These are phyloP conservation scores for Penicillium nordicum DNA, from an alignment of 2,329 filamentous ascomycete species.

Conservation along the genomic window DNA sequence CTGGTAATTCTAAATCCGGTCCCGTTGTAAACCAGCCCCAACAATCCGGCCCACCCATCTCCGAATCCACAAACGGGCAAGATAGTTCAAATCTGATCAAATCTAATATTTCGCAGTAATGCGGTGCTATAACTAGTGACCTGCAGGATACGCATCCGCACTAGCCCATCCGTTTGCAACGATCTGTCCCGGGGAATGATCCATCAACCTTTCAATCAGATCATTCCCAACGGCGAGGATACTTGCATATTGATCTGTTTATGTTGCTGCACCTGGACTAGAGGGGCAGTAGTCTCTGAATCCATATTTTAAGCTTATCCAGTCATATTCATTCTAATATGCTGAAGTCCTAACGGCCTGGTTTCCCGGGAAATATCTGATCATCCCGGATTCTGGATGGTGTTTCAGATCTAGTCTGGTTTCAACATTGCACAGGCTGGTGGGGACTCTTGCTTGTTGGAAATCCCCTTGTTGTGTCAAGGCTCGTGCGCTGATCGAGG, in stretches of 20 bases:
- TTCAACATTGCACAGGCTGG: slow-evolving; percentile 3
- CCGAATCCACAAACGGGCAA: background rate
- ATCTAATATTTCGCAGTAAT: background rate
- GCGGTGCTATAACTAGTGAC: too few relatives aligned
- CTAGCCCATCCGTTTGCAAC: background rate
- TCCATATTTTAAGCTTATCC: background rate
- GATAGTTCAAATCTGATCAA: background rate
- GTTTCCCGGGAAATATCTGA: background rate
- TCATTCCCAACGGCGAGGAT: background rate
- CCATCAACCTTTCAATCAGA: background rate
- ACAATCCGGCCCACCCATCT: background rate
- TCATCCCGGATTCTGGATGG: background rate
- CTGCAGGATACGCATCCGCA: background rate
- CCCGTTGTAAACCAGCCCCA: background rate
- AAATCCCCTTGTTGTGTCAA: background rate
- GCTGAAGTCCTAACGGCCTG: background rate
- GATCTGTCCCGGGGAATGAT: background rate
- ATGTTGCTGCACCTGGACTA: background rate
- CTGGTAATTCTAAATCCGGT: background rate
- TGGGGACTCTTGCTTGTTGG: slow-evolving; percentile 1
- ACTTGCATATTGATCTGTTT: background rate
- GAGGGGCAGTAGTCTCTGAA: background rate
- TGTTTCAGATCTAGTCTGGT: slow-evolving; percentile 15
- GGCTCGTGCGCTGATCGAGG: background rate
- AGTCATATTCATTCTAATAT: background rate